Percentiles rank a stretch among this genome's conserved stretches.
These are phyloP conservation scores for Berberis thunbergii DNA, from an alignment of 164 flowering plant genomes.

Conservation along the genomic window DNA sequence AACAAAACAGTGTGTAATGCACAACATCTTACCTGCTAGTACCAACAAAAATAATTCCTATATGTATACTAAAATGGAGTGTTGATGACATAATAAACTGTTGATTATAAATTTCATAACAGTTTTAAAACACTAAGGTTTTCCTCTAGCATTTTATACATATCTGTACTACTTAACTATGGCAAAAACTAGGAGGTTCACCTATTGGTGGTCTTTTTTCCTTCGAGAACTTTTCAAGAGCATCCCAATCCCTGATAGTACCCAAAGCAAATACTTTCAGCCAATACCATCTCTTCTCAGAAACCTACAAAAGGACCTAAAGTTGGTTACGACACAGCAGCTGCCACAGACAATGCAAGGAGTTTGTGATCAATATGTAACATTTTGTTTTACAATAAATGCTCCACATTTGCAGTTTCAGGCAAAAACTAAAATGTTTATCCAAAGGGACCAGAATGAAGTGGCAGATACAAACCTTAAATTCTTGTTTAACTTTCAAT, in stretches of 20 bases:
- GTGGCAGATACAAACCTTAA: constrained; percentile 55
- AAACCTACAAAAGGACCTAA: constrained; percentile 40
- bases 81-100: no score
- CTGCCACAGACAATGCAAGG: neutral
- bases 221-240: constrained; percentile 87
- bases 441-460: neutral
- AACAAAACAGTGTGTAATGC: no score
- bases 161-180: neutral
- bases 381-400: neutral
- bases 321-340: neutral
- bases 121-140: no score
- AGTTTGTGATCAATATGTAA: neutral
- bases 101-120: no score
- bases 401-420: neutral
- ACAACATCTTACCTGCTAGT: no score
- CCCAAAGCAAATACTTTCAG: constrained; percentile 95
- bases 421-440: neutral
- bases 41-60: no score
- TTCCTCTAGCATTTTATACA: no score
- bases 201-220: constrained; percentile 95
- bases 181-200: constrained; percentile 14
- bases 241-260: constrained; percentile 92
- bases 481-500: constrained; percentile 74
- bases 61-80: no score
- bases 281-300: constrained; percentile 99